These are phyloP conservation scores for Apophysomyces variabilis DNA, from an alignment of 371 early-diverging fungal species.

Conservation along the genomic window DNA sequence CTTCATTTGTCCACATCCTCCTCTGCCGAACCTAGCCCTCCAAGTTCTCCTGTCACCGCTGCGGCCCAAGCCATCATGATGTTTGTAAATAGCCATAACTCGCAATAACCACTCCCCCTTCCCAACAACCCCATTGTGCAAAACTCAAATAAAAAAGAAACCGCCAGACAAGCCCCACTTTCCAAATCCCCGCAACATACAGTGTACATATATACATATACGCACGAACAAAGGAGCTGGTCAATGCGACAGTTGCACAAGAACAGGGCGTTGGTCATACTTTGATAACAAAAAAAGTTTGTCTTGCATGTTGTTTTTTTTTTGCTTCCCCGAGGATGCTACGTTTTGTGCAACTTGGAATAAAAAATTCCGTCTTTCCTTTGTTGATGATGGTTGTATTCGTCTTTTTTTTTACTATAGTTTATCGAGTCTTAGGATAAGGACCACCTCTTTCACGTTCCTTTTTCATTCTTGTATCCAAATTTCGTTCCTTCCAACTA, in stretches of 20 bases:
- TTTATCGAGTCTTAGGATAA: conserved; percentile 41
- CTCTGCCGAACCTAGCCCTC: conserved; percentile 21
- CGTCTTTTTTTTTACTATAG: not conserved
- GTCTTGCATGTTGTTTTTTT: too few relatives aligned
- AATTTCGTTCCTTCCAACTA: conserved; percentile 92
- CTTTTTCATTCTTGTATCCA: conserved; percentile 61
- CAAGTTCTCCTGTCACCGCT: conserved; percentile 41
- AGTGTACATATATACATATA: too few relatives aligned
- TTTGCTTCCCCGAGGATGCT: not conserved
- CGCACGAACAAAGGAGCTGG: not conserved
- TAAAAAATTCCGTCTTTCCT: not conserved
- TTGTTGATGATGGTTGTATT: not conserved
- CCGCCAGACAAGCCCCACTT: too few relatives aligned
- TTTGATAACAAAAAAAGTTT: too few relatives aligned
- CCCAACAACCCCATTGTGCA: not conserved
- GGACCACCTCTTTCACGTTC: conserved; percentile 53
- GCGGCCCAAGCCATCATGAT: conserved; percentile 50
- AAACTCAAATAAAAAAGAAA: not conserved
- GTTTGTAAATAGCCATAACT: conserved; percentile 26
- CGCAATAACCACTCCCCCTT: not conserved
- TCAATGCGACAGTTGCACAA: conserved; percentile 7
- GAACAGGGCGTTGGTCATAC: not conserved
- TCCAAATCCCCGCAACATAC: too few relatives aligned
- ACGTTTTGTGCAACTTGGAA: conserved; percentile 13
- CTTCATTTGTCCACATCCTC: not conserved